phyloP scores from a whole-genome alignment of 75 land plant genomes.

The Azolla pinnata region DNA sequence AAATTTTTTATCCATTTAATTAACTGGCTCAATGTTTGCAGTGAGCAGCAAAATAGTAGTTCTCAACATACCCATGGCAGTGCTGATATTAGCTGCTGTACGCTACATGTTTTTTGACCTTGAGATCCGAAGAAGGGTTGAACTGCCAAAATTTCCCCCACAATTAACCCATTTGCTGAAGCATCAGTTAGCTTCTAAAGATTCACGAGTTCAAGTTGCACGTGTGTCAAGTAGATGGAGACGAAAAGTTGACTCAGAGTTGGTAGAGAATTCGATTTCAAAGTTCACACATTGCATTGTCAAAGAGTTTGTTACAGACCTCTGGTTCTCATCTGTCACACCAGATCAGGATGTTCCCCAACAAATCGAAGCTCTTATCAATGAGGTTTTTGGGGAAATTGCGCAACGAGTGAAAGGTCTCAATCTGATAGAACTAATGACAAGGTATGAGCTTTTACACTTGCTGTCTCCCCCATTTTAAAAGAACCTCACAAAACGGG shows the following conservation, averaged over 20 bases:
- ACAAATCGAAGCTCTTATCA: conserved; percentile 49
- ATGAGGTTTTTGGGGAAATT: conserved; percentile 70
- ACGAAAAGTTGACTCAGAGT: conserved; percentile 68
- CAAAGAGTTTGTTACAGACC: conserved; percentile 67
- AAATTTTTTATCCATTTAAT: not conserved
- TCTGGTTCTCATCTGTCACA: conserved; percentile 84
- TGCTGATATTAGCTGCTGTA: conserved; percentile 45
- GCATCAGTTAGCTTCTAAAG: conserved; percentile 45
- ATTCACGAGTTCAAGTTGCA: conserved; percentile 41
- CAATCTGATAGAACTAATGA: conserved; percentile 75
- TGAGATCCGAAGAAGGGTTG: conserved; percentile 51
- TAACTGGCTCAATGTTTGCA: conserved; percentile 2
- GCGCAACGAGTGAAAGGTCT: conserved; percentile 58
- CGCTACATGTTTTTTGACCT: conserved; percentile 55
- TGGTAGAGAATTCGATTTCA: conserved; percentile 68
- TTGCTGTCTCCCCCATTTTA: not conserved
- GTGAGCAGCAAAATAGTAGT: conserved; percentile 87
- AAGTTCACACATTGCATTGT: conserved; percentile 59
- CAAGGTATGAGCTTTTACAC: conserved; percentile 35
- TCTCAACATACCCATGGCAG: conserved; percentile 73
- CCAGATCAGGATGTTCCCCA: conserved; percentile 84
- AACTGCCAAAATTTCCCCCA: conserved; percentile 12
- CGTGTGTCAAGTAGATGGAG: conserved; percentile 43
- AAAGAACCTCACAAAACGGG: not conserved
- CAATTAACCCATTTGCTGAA: conserved; percentile 44